phyloP scores from a whole-genome alignment of 495 filamentous ascomycete species.

The Penicillium steckii region DNA sequence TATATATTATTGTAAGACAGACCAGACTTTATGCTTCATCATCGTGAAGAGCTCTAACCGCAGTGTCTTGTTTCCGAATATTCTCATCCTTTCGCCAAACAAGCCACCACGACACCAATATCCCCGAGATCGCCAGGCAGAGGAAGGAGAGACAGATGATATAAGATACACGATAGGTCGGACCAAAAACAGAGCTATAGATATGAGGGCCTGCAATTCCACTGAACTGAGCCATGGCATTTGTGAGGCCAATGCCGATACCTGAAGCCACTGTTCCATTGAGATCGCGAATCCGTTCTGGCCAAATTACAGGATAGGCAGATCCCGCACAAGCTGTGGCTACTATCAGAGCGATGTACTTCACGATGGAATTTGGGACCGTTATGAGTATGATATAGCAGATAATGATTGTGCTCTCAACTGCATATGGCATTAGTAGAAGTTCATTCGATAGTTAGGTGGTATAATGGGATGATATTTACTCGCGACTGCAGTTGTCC shows the following conservation, averaged over 20 bases:
- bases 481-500: slow-evolving; percentile 42
- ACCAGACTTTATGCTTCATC: not conserved
- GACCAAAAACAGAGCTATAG: slow-evolving; percentile 40
- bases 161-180: slow-evolving; percentile 37
- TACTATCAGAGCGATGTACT: slow-evolving; percentile 40
- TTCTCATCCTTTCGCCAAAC: slow-evolving; percentile 30
- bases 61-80: not conserved
- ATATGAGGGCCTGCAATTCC: slow-evolving; percentile 43
- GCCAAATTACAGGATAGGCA: slow-evolving; percentile 46
- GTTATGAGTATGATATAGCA: slow-evolving; percentile 47
- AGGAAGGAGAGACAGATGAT: slow-evolving; percentile 40
- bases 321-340: slow-evolving; percentile 39
- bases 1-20: too few species aligned
- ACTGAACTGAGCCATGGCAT: slow-evolving; percentile 47
- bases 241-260: slow-evolving; percentile 43
- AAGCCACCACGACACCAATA: slow-evolving; percentile 34
- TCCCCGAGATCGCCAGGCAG: slow-evolving; percentile 30
- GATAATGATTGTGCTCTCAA: slow-evolving; percentile 40
- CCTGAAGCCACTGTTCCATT: slow-evolving; percentile 40
- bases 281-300: slow-evolving; percentile 43
- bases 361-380: slow-evolving; percentile 34
- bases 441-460: slow-evolving; percentile 1
- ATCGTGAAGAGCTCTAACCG: not conserved
- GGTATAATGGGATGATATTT: not conserved
- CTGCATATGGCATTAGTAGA: too few species aligned